A percentile compares a stretch with the other conserved stretches of the same genome.
phyloP scores from a whole-genome alignment of 2,329 filamentous ascomycete genomes.

The Arthrocladium fulminans region DNA sequence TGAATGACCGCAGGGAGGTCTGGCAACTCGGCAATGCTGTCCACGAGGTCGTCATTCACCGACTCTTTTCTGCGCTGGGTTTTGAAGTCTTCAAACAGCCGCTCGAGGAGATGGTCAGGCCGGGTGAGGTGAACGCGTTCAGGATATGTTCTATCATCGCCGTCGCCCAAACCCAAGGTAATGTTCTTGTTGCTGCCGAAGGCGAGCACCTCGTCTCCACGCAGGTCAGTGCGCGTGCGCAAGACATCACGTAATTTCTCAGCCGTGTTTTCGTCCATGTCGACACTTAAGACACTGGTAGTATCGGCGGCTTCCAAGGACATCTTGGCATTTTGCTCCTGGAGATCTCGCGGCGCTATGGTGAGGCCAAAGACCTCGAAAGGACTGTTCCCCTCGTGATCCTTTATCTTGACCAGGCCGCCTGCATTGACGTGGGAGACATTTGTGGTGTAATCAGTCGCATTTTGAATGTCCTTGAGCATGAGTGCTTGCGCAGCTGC shows the following conservation, averaged over 20 bases:
- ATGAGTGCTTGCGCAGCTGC: constrained; percentile 75
- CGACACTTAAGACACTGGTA: constrained; percentile 12
- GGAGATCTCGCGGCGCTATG: constrained; percentile 66
- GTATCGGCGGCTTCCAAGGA: constrained; percentile 14
- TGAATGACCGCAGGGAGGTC: constrained; percentile 62
- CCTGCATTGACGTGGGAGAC: constrained; percentile 52
- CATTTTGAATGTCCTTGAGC: constrained; percentile 63
- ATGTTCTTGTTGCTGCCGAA: constrained; percentile 97
- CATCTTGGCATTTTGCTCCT: constrained; percentile 23
- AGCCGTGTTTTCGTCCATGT: constrained; percentile 21
- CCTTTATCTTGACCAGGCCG: constrained; percentile 86
- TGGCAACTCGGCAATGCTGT: constrained; percentile 24
- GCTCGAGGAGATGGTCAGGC: constrained; percentile 65
- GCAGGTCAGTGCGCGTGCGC: constrained; percentile 38
- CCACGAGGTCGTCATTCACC: constrained; percentile 17
- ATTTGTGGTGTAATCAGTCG: constrained; percentile 51
- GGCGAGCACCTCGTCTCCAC: constrained; percentile 78
- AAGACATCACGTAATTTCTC: constrained; percentile 31
- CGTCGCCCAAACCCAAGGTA: constrained; percentile 85
- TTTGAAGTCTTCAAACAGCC: constrained; percentile 62
- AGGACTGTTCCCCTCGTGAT: constrained; percentile 86
- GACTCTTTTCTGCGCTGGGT: constrained; percentile 31
- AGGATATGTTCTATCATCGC: constrained; percentile 87
- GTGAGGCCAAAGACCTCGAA: constrained; percentile 88
- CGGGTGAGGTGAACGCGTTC: constrained; percentile 71